Conservation (phyloP, 2,329 filamentous ascomycete species). For the Scedosporium dehoogii region DNA sequence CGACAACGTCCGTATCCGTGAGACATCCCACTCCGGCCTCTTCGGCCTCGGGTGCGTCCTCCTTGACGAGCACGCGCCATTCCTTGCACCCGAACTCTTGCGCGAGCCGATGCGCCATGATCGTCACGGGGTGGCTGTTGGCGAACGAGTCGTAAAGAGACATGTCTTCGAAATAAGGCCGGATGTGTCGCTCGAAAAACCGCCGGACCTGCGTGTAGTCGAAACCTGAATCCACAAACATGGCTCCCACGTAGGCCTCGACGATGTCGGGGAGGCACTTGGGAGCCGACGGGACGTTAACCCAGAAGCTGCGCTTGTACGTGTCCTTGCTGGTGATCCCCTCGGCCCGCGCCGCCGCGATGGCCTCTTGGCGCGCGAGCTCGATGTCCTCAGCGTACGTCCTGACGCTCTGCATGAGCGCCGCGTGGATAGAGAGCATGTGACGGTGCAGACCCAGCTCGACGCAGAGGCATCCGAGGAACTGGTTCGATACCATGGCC, state of each 20-base stretch:
- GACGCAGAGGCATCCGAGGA: conserved; percentile 74
- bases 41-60: conserved; percentile 29
- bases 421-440: conserved; percentile 36
- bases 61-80: conserved; percentile 45
- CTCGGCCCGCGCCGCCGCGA: conserved; percentile 21
- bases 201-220: conserved; percentile 60
- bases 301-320: conserved; percentile 55
- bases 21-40: conserved; percentile 30
- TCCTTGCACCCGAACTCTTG: conserved; percentile 54
- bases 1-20: conserved; percentile 46
- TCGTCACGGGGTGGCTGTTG: conserved; percentile 74
- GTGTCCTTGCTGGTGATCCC: conserved; percentile 28
- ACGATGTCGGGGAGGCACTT: conserved; percentile 77
- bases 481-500: conserved; percentile 98
- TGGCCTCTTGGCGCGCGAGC: conserved; percentile 28
- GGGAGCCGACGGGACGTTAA: conserved; percentile 50
- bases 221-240: conserved; percentile 85
- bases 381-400: conserved; percentile 50
- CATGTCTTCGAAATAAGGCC: conserved; percentile 78
- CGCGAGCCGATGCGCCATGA: conserved; percentile 54
- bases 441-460: conserved; percentile 68
- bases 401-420: conserved; percentile 31
- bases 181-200: conserved; percentile 70
- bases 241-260: conserved; percentile 79
- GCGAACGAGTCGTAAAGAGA: conserved; percentile 77